phyloP scores from a whole-genome alignment of 768 basidiomycete species.

The Panaeolus cyanescens region DNA sequence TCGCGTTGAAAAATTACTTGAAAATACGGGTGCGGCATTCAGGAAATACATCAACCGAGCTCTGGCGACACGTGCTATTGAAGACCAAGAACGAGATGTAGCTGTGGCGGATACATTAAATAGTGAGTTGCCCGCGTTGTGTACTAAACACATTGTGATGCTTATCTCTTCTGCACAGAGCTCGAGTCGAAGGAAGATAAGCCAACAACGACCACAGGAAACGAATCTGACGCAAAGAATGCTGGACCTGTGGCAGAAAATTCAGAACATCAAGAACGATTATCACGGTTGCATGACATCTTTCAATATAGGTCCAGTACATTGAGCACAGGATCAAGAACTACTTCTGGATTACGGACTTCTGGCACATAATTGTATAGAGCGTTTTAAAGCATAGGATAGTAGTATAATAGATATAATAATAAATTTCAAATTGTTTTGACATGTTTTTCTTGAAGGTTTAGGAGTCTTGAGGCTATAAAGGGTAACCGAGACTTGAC shows the following conservation, averaged over 20 bases:
- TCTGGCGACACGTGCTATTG: conserved; percentile 82
- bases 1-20: conserved; percentile 85
- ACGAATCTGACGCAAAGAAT: neutral
- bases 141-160: conserved; percentile 11
- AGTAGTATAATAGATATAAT: too few relatives aligned
- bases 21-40: conserved; percentile 87
- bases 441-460: neutral
- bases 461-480: neutral
- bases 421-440: too few relatives aligned
- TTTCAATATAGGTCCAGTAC: conserved; percentile 83
- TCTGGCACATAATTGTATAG: conserved; percentile 19
- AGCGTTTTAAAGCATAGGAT: too few relatives aligned
- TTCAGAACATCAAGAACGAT: conserved; percentile 56
- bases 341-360: conserved; percentile 28
- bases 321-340: conserved; percentile 43
- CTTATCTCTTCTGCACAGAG: conserved; percentile 49
- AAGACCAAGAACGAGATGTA: conserved; percentile 78
- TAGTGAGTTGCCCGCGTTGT: conserved; percentile 49
- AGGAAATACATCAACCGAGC: conserved; percentile 90
- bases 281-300: conserved; percentile 76
- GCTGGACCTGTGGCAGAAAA: neutral
- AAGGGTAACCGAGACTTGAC: neutral
- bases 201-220: neutral
- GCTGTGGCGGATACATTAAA: conserved; percentile 85
- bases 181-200: conserved; percentile 43